Conservation (phyloP, 2,329 filamentous ascomycete genomes). For the Pestalotiopsis sp. region DNA sequence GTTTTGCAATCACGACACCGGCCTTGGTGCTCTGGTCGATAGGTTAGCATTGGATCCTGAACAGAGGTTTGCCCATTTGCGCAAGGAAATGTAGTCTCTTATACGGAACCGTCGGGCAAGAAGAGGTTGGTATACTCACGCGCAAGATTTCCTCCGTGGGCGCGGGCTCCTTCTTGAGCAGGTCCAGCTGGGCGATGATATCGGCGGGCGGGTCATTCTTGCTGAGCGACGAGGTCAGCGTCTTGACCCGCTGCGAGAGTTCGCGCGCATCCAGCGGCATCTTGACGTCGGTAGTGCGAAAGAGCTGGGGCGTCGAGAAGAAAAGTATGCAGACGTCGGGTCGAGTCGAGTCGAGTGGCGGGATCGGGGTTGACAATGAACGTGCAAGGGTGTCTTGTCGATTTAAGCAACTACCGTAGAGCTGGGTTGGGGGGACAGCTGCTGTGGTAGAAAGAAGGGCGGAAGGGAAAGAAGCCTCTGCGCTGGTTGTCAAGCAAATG, state of each 20-base stretch:
- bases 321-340: background rate
- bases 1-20: conserved; percentile 85
- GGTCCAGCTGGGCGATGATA: conserved; percentile 74
- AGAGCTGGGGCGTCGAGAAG: background rate
- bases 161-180: conserved; percentile 77
- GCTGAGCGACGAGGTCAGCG: conserved; percentile 76
- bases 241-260: conserved; percentile 75
- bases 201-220: conserved; percentile 74
- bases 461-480: background rate
- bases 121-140: conserved; percentile 48
- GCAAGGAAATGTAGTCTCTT: background rate
- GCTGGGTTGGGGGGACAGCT: background rate
- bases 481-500: conserved; percentile 18
- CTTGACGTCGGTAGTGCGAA: background rate
- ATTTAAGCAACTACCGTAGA: background rate
- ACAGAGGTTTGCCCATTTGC: background rate
- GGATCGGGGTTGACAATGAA: background rate
- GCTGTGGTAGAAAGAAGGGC: background rate
- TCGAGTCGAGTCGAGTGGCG: background rate
- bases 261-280: conserved; percentile 76
- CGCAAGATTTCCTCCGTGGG: conserved; percentile 90
- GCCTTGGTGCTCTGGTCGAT: conserved; percentile 74
- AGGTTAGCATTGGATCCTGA: background rate
- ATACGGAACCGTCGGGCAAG: background rate
- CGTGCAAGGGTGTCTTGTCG: background rate